Conservation (phyloP, 331 rosid species). For the Telfairia occidentalis region DNA sequence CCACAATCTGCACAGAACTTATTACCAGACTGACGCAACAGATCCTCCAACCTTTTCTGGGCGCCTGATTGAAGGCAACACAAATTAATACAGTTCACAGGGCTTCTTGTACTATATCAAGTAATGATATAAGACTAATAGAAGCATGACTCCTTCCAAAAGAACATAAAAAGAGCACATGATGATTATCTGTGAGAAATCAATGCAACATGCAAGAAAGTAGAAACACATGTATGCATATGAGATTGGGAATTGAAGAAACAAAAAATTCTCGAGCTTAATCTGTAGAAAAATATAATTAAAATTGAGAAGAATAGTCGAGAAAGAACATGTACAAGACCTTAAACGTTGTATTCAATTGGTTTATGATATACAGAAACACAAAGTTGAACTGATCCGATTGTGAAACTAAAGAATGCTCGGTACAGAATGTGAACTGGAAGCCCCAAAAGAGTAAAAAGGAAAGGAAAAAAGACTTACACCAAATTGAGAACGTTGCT, state of each 20-base stretch:
- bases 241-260: neutral
- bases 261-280: neutral
- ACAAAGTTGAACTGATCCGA: neutral
- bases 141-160: neutral
- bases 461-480: neutral
- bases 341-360: neutral
- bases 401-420: neutral
- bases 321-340: neutral
- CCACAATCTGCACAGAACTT: slow-evolving; percentile 83
- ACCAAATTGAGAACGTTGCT: neutral
- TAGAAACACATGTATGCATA: neutral
- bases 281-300: neutral
- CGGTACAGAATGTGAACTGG: neutral
- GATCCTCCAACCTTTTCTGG: slow-evolving; percentile 40
- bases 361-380: neutral
- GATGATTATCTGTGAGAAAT: neutral
- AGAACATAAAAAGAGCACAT: neutral
- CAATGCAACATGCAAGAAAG: neutral
- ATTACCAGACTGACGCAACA: slow-evolving; percentile 48
- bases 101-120: neutral
- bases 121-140: neutral
- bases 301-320: neutral
- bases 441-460: neutral
- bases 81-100: neutral
- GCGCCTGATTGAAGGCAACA: slow-evolving; percentile 35